Evolutionary conservation across 768 basidiomycete species (phyloP).

Genomic region (Tephrocybe sp.): DNA sequence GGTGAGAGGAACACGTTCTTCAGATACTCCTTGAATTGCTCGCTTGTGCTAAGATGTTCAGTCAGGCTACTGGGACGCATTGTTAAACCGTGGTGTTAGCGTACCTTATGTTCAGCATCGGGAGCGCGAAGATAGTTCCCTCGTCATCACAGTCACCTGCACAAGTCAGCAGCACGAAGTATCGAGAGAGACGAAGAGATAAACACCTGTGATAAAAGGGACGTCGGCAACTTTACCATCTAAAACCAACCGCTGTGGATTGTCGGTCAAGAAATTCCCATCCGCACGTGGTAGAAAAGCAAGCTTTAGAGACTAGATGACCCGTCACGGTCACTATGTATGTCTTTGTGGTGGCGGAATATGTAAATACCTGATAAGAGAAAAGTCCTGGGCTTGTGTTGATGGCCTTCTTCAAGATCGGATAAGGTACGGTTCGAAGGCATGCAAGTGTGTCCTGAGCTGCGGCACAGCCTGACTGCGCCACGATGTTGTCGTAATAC

Average conservation of each 20-base stretch:
- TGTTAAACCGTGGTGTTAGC: slow-evolving; percentile 10
- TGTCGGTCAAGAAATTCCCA: slow-evolving; percentile 44
- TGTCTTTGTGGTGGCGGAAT: neutral
- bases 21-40: slow-evolving; percentile 25
- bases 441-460: slow-evolving; percentile 41
- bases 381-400: slow-evolving; percentile 39
- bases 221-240: slow-evolving; percentile 44
- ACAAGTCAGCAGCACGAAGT: neutral
- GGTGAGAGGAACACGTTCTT: slow-evolving; percentile 30
- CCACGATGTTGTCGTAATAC: slow-evolving; percentile 42
- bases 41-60: slow-evolving; percentile 17
- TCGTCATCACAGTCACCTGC: slow-evolving; percentile 56
- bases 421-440: slow-evolving; percentile 36
- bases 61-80: neutral
- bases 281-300: slow-evolving; percentile 51
- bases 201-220: slow-evolving; percentile 42
- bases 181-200: slow-evolving; percentile 3
- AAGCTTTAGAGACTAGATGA: slow-evolving; percentile 36
- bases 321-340: slow-evolving; percentile 25
- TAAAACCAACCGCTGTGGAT: slow-evolving; percentile 39
- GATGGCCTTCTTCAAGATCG: slow-evolving; percentile 37
- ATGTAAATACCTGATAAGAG: slow-evolving; percentile 24
- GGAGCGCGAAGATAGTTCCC: slow-evolving; percentile 47
- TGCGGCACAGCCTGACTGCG: slow-evolving; percentile 36
- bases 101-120: slow-evolving; percentile 47